phyloP scores from a whole-genome alignment of 345 rosid species.

The Isatis tinctoria region DNA sequence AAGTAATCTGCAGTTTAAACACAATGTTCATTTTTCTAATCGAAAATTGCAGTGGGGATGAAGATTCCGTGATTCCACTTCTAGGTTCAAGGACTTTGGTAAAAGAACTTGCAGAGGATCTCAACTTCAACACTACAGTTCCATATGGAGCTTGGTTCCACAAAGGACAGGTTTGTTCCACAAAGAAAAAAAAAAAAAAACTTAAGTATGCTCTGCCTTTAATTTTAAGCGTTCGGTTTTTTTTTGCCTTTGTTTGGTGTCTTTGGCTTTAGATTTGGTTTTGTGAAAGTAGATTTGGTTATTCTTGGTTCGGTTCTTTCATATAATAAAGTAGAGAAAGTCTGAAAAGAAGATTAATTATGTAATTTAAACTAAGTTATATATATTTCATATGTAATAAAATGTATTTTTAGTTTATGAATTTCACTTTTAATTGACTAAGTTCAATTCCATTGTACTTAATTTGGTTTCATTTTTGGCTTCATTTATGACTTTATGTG shows the following conservation, averaged over 20 bases:
- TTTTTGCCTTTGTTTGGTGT: not conserved
- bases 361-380: not conserved
- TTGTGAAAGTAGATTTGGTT: not conserved
- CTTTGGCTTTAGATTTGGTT: not conserved
- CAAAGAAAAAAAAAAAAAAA: too few species aligned
- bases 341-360: not conserved
- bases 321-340: not conserved
- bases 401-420: not conserved
- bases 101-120: slow-evolving; percentile 67
- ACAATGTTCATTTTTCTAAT: not conserved
- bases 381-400: not conserved
- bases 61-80: slow-evolving; percentile 81
- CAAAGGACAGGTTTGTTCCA: slow-evolving; percentile 60
- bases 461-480: not conserved
- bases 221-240: not conserved
- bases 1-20: not conserved
- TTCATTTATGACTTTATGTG: not conserved
- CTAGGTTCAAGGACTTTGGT: slow-evolving; percentile 78
- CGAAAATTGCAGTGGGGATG: slow-evolving; percentile 57
- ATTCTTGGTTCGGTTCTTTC: not conserved
- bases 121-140: slow-evolving; percentile 56
- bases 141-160: slow-evolving; percentile 89
- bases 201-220: not conserved
- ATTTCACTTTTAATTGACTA: not conserved
- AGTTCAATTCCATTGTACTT: not conserved